phyloP scores from a whole-genome alignment of 371 early-diverging fungal genomes.

The Rhizopus stolonifer region DNA sequence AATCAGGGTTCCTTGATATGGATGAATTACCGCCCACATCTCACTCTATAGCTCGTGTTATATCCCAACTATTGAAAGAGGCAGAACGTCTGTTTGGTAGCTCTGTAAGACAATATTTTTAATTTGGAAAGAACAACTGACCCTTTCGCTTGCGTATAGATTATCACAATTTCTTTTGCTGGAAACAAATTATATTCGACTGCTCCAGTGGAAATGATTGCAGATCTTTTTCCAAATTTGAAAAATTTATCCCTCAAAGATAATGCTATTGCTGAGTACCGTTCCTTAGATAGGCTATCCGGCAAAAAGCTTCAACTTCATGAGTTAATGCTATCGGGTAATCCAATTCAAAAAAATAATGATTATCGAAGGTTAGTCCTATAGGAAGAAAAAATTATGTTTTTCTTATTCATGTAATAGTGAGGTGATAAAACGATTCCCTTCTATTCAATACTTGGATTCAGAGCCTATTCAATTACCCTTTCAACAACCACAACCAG shows the following conservation, averaged over 20 bases:
- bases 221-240: conserved; percentile 49
- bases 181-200: conserved; percentile 48
- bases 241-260: conserved; percentile 58
- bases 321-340: conserved; percentile 55
- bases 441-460: conserved; percentile 19
- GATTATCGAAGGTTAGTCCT: conserved; percentile 18
- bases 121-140: neutral
- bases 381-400: neutral
- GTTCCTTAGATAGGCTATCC: conserved; percentile 47
- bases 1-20: conserved; percentile 48
- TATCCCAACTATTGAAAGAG: conserved; percentile 45
- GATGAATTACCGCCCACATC: conserved; percentile 43
- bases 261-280: conserved; percentile 50
- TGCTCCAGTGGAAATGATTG: conserved; percentile 39
- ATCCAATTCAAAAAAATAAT: conserved; percentile 47
- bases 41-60: conserved; percentile 39
- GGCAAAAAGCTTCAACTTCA: conserved; percentile 40
- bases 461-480: conserved; percentile 21
- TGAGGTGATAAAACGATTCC: conserved; percentile 22
- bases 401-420: conserved; percentile 3
- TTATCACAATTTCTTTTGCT: conserved; percentile 58
- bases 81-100: conserved; percentile 54
- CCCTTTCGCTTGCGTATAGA: conserved; percentile 23
- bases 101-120: conserved; percentile 14
- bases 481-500: conserved; percentile 4